phyloP scores from a whole-genome alignment of 108 stramenopile species.

The Stephanodiscus minutulus region DNA sequence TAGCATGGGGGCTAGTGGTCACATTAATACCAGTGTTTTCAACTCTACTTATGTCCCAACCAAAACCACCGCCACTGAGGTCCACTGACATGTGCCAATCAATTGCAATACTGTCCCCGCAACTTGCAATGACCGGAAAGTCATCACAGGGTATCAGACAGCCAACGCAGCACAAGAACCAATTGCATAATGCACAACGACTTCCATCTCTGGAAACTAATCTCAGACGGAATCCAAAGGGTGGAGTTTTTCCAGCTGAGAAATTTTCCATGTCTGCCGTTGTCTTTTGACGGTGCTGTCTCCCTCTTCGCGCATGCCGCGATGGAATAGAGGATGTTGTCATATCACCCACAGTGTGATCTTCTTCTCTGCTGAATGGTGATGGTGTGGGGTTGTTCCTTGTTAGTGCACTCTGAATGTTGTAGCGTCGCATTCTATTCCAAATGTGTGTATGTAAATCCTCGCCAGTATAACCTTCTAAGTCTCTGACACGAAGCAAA shows the following conservation, averaged over 20 bases:
- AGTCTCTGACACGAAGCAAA: conserved; percentile 67
- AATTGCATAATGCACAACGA: conserved; percentile 78
- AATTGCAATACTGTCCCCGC: conserved; percentile 83
- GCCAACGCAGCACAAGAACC: conserved; percentile 88
- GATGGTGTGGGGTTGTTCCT: conserved; percentile 32
- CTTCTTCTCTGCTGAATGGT: conserved; percentile 3
- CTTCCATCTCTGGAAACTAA: conserved; percentile 77
- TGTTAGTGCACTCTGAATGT: conserved; percentile 58
- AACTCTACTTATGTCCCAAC: conserved; percentile 49
- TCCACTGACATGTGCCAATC: conserved; percentile 92
- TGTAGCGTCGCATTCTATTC: conserved; percentile 58
- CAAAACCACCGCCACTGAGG: conserved; percentile 77
- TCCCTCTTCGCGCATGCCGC: conserved; percentile 35
- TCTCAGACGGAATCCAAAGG: conserved; percentile 84
- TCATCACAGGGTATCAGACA: conserved; percentile 86
- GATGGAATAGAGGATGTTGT: conserved; percentile 11
- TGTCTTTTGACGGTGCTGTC: conserved; percentile 58
- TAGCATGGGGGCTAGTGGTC: conserved; percentile 30
- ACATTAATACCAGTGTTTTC: conserved; percentile 30
- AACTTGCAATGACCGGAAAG: conserved; percentile 68
- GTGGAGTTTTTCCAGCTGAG: conserved; percentile 73
- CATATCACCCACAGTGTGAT: conserved; percentile 4
- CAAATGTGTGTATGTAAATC: conserved; percentile 82
- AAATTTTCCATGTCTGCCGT: conserved; percentile 74
- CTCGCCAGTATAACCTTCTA: conserved; percentile 71